phyloP scores from a whole-genome alignment of 73 alveolate species.

The Tetrahymena elliotti region DNA sequence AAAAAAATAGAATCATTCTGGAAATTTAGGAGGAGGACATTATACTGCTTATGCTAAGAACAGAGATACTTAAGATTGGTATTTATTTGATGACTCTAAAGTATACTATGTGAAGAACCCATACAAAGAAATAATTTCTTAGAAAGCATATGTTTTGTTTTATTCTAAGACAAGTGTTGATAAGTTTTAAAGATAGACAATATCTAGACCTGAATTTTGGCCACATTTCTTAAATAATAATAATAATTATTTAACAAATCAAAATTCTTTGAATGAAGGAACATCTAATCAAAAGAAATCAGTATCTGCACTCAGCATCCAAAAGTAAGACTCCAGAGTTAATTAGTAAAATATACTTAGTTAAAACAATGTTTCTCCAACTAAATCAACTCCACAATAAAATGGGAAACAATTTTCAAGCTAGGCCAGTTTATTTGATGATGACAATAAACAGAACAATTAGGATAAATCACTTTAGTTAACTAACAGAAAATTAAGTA shows the following conservation, averaged over 20 bases:
- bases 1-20: constrained; percentile 45
- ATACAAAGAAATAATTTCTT: neutral
- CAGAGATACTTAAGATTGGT: constrained; percentile 48
- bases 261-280: neutral
- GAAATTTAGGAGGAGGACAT: constrained; percentile 59
- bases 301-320: neutral
- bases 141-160: constrained; percentile 18
- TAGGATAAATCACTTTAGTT: neutral
- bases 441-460: neutral
- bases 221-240: neutral
- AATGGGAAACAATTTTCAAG: neutral
- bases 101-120: constrained; percentile 27
- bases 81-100: constrained; percentile 45
- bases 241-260: neutral
- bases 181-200: constrained; percentile 22
- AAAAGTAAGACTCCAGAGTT: neutral
- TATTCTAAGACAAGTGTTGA: constrained; percentile 39
- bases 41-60: constrained; percentile 66
- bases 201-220: neutral
- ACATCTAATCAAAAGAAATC: neutral
- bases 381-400: neutral
- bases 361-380: neutral
- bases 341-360: neutral
- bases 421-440: neutral
- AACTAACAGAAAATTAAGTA: neutral